These are phyloP conservation scores for Syzygium grande DNA, from an alignment of 345 rosid genomes.

Conservation along the genomic window DNA sequence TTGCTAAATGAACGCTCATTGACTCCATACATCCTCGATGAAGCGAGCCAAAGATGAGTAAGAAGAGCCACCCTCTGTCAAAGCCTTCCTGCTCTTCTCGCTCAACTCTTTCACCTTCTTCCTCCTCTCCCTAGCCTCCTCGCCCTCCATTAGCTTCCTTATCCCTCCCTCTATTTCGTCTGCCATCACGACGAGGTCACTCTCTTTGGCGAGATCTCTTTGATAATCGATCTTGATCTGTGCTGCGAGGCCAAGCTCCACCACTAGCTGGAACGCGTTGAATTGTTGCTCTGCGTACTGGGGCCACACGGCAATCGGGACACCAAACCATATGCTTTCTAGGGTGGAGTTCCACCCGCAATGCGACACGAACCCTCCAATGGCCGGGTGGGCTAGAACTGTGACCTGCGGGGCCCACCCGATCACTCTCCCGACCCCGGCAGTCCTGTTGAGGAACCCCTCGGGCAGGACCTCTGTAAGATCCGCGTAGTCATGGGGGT, in stretches of 20 bases:
- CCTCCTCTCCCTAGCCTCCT: background rate
- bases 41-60: conserved; percentile 11
- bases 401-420: conserved; percentile 45
- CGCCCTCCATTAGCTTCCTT: conserved; percentile 26
- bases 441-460: conserved; percentile 32
- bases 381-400: conserved; percentile 5
- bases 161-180: conserved; percentile 29
- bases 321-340: conserved; percentile 19
- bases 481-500: conserved; percentile 14
- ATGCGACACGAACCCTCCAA: conserved; percentile 51
- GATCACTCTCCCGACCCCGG: conserved; percentile 10
- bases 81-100: conserved; percentile 14
- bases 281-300: background rate
- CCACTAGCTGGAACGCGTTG: background rate
- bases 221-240: background rate
- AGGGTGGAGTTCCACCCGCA: conserved; percentile 51
- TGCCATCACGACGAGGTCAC: background rate
- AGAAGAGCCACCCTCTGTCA: conserved; percentile 45
- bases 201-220: background rate
- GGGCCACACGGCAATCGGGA: background rate
- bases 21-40: conserved; percentile 10
- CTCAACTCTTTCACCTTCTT: conserved; percentile 21
- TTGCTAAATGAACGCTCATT: background rate
- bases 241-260: background rate
- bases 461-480: conserved; percentile 19